Conservation (phyloP, 805 yeast genomes). For the Metschnikowia peoriensis region DNA sequence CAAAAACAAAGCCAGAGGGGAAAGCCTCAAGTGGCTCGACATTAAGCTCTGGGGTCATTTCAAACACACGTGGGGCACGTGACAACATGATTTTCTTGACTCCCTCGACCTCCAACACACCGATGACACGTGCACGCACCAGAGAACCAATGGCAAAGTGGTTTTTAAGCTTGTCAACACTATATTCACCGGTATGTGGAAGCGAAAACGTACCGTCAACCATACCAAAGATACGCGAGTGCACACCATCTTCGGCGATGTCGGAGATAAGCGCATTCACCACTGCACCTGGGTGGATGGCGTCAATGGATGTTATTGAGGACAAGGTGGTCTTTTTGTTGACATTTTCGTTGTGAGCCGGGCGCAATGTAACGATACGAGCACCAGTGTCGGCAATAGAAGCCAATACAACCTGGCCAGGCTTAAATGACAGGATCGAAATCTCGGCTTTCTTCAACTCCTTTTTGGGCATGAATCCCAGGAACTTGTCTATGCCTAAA, state of each 20-base stretch:
- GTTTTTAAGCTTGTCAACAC: slow-evolving; percentile 50
- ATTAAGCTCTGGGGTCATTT: slow-evolving; percentile 23
- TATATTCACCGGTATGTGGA: slow-evolving; percentile 58
- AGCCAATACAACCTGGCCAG: slow-evolving; percentile 72
- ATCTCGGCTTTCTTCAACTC: slow-evolving; percentile 47
- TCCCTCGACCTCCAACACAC: slow-evolving; percentile 47
- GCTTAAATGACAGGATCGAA: slow-evolving; percentile 34
- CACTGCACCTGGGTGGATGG: slow-evolving; percentile 80
- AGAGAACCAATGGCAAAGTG: slow-evolving; percentile 66
- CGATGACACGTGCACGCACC: slow-evolving; percentile 69
- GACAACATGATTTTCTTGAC: slow-evolving; percentile 66
- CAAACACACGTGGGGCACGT: slow-evolving; percentile 51
- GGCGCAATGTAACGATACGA: slow-evolving; percentile 59
- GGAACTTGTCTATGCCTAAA: slow-evolving; percentile 54
- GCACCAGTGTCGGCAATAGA: slow-evolving; percentile 44
- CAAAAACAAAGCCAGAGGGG: slow-evolving; percentile 70
- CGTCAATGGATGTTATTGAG: slow-evolving; percentile 69
- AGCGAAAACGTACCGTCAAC: slow-evolving; percentile 68
- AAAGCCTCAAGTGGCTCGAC: slow-evolving; percentile 53
- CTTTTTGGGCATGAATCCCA: slow-evolving; percentile 76
- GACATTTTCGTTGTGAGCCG: slow-evolving; percentile 41
- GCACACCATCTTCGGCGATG: slow-evolving; percentile 58
- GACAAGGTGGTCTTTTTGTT: slow-evolving; percentile 45
- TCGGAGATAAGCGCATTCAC: slow-evolving; percentile 72
- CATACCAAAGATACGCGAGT: slow-evolving; percentile 72